Evolutionary conservation across 495 filamentous ascomycete species (phyloP), one percentile per base, ranked within the genome.

Genomic region (Podospora pseudocomata): DNA sequence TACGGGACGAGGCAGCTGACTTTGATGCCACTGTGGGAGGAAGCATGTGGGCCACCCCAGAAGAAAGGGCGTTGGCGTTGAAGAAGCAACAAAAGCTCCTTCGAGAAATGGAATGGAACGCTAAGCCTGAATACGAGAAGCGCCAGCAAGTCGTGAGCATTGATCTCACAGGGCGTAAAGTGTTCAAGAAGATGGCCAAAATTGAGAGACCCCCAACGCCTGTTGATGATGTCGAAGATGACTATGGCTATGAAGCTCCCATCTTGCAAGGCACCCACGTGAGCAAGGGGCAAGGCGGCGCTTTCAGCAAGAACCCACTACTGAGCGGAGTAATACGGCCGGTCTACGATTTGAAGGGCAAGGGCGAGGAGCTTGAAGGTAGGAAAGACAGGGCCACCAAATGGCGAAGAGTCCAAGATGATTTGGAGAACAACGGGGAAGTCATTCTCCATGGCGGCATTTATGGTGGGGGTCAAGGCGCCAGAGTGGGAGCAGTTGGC

Each of bases 381-480:
- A 74, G 73, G 74, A 79, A 70, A 67, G 80, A 76, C 65, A 78
- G 75, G 68, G 85, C 80, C 61, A 83, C 83, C 67, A 86, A 85
- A 3, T 97, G 94, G 95, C 83, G 94, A 60, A 87, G 92, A 68
- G 94, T 97, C 1, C 96, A 98, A 75, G 93, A 97, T 79, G 92
- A 96, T 72, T 82, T 88, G 54, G 90, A 93, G 63, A 88, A 97
- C 76, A 97, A 97, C 71, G 94, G 97, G 79, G 86, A 85, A n/a
- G 89, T 94, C 79, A 97, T 97, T 69, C 79, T 97, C 5, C 91
- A 97, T 78, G 94, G 94, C 0, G 91, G 94, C 13, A 73, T 87
- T 4, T 88, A 90, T 77, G 91, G 92, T 44, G 57, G 66, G 34
- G 34, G 16, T 2, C 19, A 67, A 18, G 70, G 80, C 72, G 53